Base-by-base conservation (phyloP, 2,329 filamentous ascomycete species). In the Calonectria pseudoturangicola region DNA sequence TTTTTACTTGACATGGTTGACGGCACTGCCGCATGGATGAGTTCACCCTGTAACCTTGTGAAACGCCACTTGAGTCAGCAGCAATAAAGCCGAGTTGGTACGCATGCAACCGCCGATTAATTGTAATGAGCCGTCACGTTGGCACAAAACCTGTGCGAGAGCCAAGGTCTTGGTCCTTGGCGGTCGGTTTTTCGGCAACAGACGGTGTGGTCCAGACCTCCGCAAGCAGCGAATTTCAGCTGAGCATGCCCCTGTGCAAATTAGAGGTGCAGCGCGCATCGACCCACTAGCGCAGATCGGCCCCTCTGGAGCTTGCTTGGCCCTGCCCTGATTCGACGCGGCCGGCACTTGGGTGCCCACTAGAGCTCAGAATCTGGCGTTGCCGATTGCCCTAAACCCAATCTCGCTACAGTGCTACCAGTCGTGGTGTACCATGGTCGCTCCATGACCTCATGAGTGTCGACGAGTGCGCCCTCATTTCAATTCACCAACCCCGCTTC, bases 391-490 rank as follows among this genome's bases (percentile, higher is more conserved):
- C 39, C 65, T 67, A 60, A 36, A 43, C 64, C 64, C 65, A 58
- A 68, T 68, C 54, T 58, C 66, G 66, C 56, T 51, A 54, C 56
- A 63, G 66, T 58, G 65, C 28, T 27, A 47, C 39, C 18, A 50
- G 41, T 10, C 30, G 54, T 58, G 18, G 30, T 58, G 54, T 36
- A 7, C n/a, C 27, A n/a, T n/a, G n/a, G 33, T 39, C 33, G 36
- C 45, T 63, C 68, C 39, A 72, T 72, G 70, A 72, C 70, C 66
- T 72, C 70, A 72, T 68, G 36, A 25, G 41, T 28, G 51, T 43
- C 21, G 36, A 33, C 50, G 41, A 18, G 39, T 33, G 58, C 41
- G 58, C 21, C 27, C 27, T 63, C 58, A 63, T 63, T 63, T 63
- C 41, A 47, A 47, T 63, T 63, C n/a, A 28, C 41, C 41, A 63